Percentiles rank a stretch among this genome's conserved stretches.
Evolutionary conservation across 768 basidiomycete species (phyloP).

Genomic region (Pulveroboletus ravenelii): DNA sequence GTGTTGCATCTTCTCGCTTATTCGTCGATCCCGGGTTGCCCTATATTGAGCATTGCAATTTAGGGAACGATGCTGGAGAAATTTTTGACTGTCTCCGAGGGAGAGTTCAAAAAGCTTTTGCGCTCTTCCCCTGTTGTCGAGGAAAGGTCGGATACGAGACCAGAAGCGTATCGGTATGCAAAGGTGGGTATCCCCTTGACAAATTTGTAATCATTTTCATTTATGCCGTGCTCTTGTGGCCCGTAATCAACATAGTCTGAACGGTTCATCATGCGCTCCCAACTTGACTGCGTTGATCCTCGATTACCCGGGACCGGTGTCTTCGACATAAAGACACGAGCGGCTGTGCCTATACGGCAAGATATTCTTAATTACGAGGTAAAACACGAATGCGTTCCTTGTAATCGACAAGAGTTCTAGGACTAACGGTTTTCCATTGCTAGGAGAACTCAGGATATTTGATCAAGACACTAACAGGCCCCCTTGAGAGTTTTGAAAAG

Average conservation of each 20-base stretch:
- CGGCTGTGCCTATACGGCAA: conserved; percentile 75
- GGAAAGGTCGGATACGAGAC: conserved; percentile 32
- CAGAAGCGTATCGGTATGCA: conserved; percentile 84
- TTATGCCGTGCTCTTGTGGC: neutral
- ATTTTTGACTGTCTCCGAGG: conserved; percentile 63
- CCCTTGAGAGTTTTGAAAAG: conserved; percentile 76
- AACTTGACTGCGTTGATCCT: conserved; percentile 81
- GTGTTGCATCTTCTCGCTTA: conserved; percentile 10
- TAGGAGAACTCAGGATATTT: conserved; percentile 79
- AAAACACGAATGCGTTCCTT: neutral
- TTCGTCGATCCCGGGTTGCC: neutral
- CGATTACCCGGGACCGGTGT: conserved; percentile 85
- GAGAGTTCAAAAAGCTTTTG: conserved; percentile 57
- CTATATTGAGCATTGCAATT: neutral
- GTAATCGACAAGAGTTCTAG: neutral
- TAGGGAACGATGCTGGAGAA: conserved; percentile 90
- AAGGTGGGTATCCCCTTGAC: conserved; percentile 45
- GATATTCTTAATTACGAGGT: conserved; percentile 83
- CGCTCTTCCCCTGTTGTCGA: conserved; percentile 31
- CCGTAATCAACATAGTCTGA: conserved; percentile 27
- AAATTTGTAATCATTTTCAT: neutral
- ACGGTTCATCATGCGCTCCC: conserved; percentile 85
- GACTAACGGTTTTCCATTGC: neutral
- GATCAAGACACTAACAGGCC: conserved; percentile 60
- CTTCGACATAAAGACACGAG: conserved; percentile 96